Evolutionary conservation across 352 stramenopile species (phyloP).

Genomic region (Thalassiosira delicatula): DNA sequence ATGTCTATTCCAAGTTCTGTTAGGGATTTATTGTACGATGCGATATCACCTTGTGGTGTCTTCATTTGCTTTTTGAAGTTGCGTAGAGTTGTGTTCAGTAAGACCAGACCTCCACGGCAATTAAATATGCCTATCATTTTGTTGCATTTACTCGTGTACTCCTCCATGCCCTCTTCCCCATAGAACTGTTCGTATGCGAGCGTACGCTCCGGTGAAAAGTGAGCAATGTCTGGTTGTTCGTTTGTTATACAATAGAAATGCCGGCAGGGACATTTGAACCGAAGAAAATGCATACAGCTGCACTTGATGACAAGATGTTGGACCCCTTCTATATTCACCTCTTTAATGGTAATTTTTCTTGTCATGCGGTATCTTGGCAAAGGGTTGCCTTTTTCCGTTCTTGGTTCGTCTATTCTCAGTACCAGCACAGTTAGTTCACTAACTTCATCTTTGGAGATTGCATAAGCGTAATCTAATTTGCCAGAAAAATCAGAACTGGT

Average conservation of each 20-base stretch:
- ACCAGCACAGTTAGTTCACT: neutral
- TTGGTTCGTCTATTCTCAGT: neutral
- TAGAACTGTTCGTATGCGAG: neutral
- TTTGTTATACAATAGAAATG: neutral
- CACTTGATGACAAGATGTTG: neutral
- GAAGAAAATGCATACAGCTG: neutral
- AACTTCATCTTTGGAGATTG: neutral
- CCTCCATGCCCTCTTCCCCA: neutral
- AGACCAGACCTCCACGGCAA: neutral
- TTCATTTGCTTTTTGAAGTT: neutral
- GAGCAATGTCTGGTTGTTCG: neutral
- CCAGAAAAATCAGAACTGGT: neutral
- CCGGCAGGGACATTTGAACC: neutral
- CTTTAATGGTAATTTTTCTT: neutral
- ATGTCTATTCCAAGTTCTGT: neutral
- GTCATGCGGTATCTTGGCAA: neutral
- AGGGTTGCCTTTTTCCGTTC: neutral
- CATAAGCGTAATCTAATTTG: neutral
- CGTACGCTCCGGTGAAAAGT: neutral
- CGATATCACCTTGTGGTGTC: neutral
- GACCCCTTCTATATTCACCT: conserved; percentile 1
- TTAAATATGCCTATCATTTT: neutral
- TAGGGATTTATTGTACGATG: neutral
- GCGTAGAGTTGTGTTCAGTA: neutral
- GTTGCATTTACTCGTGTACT: neutral